Percentiles rank a stretch among this genome's conserved stretches.
Evolutionary conservation across 805 yeast species (phyloP).

Genomic region (Kuraishia floccosa): DNA sequence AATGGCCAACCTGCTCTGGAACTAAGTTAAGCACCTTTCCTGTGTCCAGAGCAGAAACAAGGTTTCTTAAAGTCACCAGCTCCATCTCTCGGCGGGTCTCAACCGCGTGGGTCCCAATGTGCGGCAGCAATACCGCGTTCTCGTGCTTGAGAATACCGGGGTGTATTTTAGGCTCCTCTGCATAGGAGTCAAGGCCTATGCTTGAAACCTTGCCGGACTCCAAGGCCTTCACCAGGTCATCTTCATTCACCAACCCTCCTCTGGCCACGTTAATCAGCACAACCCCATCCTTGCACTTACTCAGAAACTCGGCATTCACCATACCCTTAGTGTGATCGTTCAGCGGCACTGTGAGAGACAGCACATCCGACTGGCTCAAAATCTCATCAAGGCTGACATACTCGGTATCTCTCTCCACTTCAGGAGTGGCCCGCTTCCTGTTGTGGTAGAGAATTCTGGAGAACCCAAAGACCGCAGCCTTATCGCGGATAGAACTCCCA

Average conservation of each 20-base stretch:
- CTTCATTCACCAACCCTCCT: slow-evolving; percentile 72
- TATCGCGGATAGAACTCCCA: slow-evolving; percentile 68
- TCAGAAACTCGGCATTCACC: slow-evolving; percentile 46
- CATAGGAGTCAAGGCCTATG: slow-evolving; percentile 72
- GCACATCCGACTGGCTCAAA: slow-evolving; percentile 51
- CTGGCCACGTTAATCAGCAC: slow-evolving; percentile 78
- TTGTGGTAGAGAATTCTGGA: slow-evolving; percentile 60
- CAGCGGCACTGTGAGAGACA: slow-evolving; percentile 69
- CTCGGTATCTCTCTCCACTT: slow-evolving; percentile 56
- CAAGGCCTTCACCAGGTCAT: slow-evolving; percentile 40
- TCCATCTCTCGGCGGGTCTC: slow-evolving; percentile 80
- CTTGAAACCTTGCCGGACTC: slow-evolving; percentile 53
- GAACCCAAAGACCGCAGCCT: slow-evolving; percentile 72
- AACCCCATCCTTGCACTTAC: slow-evolving; percentile 69
- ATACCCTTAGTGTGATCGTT: slow-evolving; percentile 60
- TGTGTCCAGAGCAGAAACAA: slow-evolving; percentile 37
- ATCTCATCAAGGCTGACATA: slow-evolving; percentile 67
- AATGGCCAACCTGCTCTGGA: slow-evolving; percentile 47
- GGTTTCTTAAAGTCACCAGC: slow-evolving; percentile 60
- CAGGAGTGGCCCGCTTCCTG: slow-evolving; percentile 45
- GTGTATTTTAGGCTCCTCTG: slow-evolving; percentile 59
- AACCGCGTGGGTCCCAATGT: slow-evolving; percentile 72
- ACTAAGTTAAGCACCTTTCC: slow-evolving; percentile 69
- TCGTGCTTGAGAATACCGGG: slow-evolving; percentile 49
- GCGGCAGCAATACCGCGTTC: slow-evolving; percentile 72